phyloP scores from a whole-genome alignment of 2,329 filamentous ascomycete species.

The Hypomyces perniciosus region DNA sequence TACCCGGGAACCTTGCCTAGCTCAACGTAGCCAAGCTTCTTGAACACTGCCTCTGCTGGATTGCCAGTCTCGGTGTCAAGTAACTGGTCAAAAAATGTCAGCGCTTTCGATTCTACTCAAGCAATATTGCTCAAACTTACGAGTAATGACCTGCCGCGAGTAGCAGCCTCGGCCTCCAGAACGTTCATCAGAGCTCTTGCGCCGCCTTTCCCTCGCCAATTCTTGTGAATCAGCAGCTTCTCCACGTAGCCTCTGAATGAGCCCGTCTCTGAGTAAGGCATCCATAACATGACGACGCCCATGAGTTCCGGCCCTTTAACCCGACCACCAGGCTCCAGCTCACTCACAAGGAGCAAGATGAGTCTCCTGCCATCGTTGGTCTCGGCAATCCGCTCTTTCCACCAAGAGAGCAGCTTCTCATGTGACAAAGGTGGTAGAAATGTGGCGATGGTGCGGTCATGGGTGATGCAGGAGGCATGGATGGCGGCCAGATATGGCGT shows the following conservation, averaged over 20 bases:
- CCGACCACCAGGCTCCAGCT: slow-evolving; percentile 26
- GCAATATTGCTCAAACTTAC: slow-evolving; percentile 33
- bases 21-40: slow-evolving; percentile 49
- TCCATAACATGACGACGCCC: slow-evolving; percentile 50
- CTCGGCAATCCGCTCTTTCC: slow-evolving; percentile 48
- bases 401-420: slow-evolving; percentile 51
- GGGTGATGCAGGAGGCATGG: slow-evolving; percentile 53
- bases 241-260: slow-evolving; percentile 50
- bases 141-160: slow-evolving; percentile 44
- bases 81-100: slow-evolving; percentile 28
- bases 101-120: not conserved
- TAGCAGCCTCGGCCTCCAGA: slow-evolving; percentile 49
- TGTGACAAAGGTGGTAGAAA: slow-evolving; percentile 55
- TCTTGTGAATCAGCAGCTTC: slow-evolving; percentile 51
- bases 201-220: slow-evolving; percentile 44
- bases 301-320: slow-evolving; percentile 42
- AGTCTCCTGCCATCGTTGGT: slow-evolving; percentile 38
- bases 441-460: slow-evolving; percentile 49
- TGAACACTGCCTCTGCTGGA: slow-evolving; percentile 48
- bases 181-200: slow-evolving; percentile 45
- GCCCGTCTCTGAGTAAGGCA: slow-evolving; percentile 49
- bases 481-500: slow-evolving; percentile 52
- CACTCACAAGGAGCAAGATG: slow-evolving; percentile 48
- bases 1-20: slow-evolving; percentile 51
- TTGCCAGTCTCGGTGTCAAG: slow-evolving; percentile 48